Conservation (phyloP, 2,329 filamentous ascomycete genomes). For the Thielaviopsis musarum region DNA sequence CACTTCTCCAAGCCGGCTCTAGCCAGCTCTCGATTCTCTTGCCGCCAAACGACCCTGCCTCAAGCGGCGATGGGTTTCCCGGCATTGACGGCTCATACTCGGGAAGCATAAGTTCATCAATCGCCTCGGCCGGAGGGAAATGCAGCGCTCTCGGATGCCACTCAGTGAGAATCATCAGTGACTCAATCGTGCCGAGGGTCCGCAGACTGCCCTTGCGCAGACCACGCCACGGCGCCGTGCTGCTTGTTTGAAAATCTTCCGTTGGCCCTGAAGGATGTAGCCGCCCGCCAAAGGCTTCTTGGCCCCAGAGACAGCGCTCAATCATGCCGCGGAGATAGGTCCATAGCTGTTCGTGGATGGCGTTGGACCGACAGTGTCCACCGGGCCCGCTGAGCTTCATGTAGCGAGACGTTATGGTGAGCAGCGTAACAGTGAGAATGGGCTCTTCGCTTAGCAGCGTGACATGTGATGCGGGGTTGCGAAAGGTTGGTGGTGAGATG, state of each 20-base stretch:
- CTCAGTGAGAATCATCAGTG: constrained; percentile 82
- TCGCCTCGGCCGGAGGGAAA: constrained; percentile 69
- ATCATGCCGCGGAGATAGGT: constrained; percentile 89
- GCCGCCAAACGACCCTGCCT: constrained; percentile 42
- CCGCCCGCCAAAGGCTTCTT: constrained; percentile 65
- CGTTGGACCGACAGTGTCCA: constrained; percentile 66
- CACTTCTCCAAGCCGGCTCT: constrained; percentile 85
- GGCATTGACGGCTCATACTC: constrained; percentile 33
- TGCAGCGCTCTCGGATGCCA: constrained; percentile 93
- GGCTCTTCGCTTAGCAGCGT: constrained; percentile 79
- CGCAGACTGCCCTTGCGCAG: constrained; percentile 63
- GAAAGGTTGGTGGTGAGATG: constrained; percentile 82
- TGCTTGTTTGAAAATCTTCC: constrained; percentile 48
- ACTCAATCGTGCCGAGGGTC: constrained; percentile 86
- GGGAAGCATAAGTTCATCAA: constrained; percentile 50
- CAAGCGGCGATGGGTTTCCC: constrained; percentile 19
- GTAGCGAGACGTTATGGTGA: constrained; percentile 83
- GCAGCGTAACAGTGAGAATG: constrained; percentile 75
- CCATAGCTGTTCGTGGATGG: constrained; percentile 93
- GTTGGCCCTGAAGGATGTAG: constrained; percentile 24
- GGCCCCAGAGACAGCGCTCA: constrained; percentile 84
- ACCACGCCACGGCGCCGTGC: constrained; percentile 53
- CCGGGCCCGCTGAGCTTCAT: constrained; percentile 65
- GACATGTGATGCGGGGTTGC: constrained; percentile 60
- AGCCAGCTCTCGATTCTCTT: constrained; percentile 88